Conservation (phyloP, 108 stramenopile species). For the Pseudonitzschia multiseries region DNA sequence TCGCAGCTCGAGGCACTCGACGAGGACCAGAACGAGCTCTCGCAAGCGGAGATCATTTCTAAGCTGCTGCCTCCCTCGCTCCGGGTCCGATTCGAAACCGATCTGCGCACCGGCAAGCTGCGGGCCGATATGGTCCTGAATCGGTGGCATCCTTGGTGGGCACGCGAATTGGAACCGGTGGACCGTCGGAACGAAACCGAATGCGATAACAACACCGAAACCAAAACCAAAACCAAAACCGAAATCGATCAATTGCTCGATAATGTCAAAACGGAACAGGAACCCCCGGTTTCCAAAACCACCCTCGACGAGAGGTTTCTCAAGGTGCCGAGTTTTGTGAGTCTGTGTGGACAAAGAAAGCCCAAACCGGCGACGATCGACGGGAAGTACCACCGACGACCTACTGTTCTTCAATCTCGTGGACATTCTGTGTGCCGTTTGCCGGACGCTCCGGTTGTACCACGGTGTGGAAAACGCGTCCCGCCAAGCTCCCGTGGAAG, state of each 20-base stretch:
- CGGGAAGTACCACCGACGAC: not conserved
- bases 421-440: constrained; percentile 38
- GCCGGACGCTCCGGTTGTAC: constrained; percentile 42
- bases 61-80: constrained; percentile 22
- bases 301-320: constrained; percentile 12
- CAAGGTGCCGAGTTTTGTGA: not conserved
- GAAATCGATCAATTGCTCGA: too few species aligned
- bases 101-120: constrained; percentile 34
- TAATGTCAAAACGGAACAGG: constrained; percentile 29
- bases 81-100: constrained; percentile 23
- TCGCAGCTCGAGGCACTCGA: constrained; percentile 25
- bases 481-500: constrained; percentile 26
- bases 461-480: constrained; percentile 41
- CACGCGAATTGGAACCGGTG: constrained; percentile 20
- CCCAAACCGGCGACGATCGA: not conserved
- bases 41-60: constrained; percentile 19
- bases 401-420: constrained; percentile 38
- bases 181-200: not conserved
- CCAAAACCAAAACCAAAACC: not conserved
- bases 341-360: constrained; percentile 12
- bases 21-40: not conserved
- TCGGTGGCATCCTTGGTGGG: constrained; percentile 61
- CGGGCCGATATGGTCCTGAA: constrained; percentile 28
- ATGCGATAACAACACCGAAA: not conserved
- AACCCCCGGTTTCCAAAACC: not conserved